A percentile compares a stretch with the other conserved stretches of the same genome.
These are phyloP conservation scores for Colletotrichum graminicola DNA, from an alignment of 2,329 filamentous ascomycete species.

Conservation along the genomic window DNA sequence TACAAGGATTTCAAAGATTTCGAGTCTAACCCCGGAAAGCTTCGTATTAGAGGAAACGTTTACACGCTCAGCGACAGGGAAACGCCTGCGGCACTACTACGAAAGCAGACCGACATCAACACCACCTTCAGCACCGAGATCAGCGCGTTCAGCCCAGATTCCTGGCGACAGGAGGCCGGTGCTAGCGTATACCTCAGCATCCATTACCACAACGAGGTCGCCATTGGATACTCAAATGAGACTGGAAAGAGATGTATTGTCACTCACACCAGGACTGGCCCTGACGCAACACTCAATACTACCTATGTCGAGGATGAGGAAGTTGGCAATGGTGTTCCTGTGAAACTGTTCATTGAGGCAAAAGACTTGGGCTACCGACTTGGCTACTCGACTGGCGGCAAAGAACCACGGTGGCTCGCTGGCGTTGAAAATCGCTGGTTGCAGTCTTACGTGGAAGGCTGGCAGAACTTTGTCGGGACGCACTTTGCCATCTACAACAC, in stretches of 20 bases:
- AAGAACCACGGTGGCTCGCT: conserved; percentile 34
- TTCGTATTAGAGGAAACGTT: conserved; percentile 34
- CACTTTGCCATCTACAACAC: conserved; percentile 42
- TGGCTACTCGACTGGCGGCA: conserved; percentile 32
- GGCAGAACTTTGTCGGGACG: conserved; percentile 42
- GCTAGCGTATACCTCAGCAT: conserved; percentile 40
- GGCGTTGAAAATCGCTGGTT: conserved; percentile 36
- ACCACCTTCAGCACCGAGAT: conserved; percentile 42
- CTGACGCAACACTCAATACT: conserved; percentile 37
- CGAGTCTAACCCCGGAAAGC: conserved; percentile 33
- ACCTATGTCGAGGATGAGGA: conserved; percentile 40
- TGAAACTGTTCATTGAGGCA: conserved; percentile 41
- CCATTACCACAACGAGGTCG: conserved; percentile 41
- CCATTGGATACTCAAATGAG: conserved; percentile 24
- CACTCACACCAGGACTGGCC: conserved; percentile 34
- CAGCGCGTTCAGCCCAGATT: conserved; percentile 27
- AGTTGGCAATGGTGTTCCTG: conserved; percentile 33
- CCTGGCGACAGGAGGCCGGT: conserved; percentile 37
- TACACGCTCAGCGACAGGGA: conserved; percentile 41
- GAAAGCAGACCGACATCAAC: conserved; percentile 41
- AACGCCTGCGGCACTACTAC: conserved; percentile 37
- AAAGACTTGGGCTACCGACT: conserved; percentile 30
- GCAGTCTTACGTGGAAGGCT: conserved; percentile 36
- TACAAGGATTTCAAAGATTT: conserved; percentile 42
- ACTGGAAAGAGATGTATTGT: conserved; percentile 31